Conservation (phyloP, 78 protist genomes). For the Emiliania huxleyi region DNA sequence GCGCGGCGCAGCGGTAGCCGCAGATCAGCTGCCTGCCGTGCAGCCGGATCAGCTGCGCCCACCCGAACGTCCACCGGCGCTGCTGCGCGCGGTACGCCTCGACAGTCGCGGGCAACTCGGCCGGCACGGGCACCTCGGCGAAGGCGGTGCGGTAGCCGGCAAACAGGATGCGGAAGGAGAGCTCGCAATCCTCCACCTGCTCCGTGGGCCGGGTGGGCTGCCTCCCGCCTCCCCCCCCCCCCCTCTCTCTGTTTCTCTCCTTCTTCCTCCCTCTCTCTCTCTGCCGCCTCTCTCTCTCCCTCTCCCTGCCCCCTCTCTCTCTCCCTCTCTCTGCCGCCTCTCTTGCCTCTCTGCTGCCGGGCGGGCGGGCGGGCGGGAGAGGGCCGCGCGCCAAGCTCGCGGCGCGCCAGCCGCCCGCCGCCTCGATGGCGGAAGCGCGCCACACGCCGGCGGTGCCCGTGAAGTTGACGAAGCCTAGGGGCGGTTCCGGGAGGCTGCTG, state of each 20-base stretch:
- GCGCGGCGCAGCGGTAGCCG: background rate
- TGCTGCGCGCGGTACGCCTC: background rate
- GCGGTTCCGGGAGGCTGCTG: no score
- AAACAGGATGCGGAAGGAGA: background rate
- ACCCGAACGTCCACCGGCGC: background rate
- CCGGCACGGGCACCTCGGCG: background rate
- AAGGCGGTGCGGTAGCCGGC: background rate
- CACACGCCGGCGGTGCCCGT: background rate
- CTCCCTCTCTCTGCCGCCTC: no score
- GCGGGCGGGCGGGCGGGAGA: no score
- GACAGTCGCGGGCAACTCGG: background rate
- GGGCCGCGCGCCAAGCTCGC: no score
- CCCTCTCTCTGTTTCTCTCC: no score
- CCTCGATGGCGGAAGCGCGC: background rate
- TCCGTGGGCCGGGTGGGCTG: no score
- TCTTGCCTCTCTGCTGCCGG: no score
- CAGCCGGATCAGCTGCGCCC: constrained; percentile 1
- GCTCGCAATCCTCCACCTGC: background rate
- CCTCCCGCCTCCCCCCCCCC: no score
- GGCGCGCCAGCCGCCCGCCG: background rate
- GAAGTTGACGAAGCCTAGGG: background rate
- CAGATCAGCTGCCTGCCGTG: background rate
- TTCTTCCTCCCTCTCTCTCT: no score
- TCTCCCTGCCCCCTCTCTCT: no score
- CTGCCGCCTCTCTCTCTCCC: no score